Conservation (phyloP, 2,329 filamentous ascomycete genomes). For the Aspergillus phoenicis region DNA sequence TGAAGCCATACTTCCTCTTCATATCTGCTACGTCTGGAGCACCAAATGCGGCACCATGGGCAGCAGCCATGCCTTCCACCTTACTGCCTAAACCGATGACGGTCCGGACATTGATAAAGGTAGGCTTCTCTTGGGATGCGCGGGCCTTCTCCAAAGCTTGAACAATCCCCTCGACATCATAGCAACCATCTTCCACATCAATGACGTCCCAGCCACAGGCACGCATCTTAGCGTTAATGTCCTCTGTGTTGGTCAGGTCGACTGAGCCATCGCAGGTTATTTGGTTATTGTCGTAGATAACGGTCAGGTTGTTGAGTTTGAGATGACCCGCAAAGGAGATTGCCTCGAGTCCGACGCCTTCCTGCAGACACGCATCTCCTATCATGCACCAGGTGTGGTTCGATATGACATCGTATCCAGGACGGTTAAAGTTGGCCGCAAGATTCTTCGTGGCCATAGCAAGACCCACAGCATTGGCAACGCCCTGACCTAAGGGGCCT, state of each 20-base stretch:
- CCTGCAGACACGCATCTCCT: slow-evolving; percentile 62
- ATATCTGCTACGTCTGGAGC: slow-evolving; percentile 57
- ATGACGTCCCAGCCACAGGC: slow-evolving; percentile 61
- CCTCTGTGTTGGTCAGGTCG: slow-evolving; percentile 58
- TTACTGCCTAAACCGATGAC: slow-evolving; percentile 58
- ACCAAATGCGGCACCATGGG: slow-evolving; percentile 62
- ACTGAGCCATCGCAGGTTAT: slow-evolving; percentile 62
- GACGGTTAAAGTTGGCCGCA: slow-evolving; percentile 57
- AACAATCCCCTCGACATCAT: slow-evolving; percentile 54
- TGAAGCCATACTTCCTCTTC: slow-evolving; percentile 55
- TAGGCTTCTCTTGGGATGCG: slow-evolving; percentile 52
- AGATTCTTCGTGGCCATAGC: slow-evolving; percentile 62
- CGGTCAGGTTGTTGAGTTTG: slow-evolving; percentile 58
- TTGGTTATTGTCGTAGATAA: slow-evolving; percentile 65
- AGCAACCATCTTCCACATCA: slow-evolving; percentile 57
- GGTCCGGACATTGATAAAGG: slow-evolving; percentile 61
- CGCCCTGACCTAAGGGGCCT: slow-evolving; percentile 61
- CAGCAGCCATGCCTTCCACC: slow-evolving; percentile 50
- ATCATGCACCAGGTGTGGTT: slow-evolving; percentile 61
- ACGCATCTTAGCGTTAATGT: slow-evolving; percentile 61
- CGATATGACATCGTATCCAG: slow-evolving; percentile 51
- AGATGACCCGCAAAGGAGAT: slow-evolving; percentile 59
- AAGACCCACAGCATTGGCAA: slow-evolving; percentile 63
- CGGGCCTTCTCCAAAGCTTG: slow-evolving; percentile 51
- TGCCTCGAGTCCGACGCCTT: slow-evolving; percentile 61